Base-by-base conservation (phyloP, 176 grass and related monocot genomes). In the Raddia distichophylla region DNA sequence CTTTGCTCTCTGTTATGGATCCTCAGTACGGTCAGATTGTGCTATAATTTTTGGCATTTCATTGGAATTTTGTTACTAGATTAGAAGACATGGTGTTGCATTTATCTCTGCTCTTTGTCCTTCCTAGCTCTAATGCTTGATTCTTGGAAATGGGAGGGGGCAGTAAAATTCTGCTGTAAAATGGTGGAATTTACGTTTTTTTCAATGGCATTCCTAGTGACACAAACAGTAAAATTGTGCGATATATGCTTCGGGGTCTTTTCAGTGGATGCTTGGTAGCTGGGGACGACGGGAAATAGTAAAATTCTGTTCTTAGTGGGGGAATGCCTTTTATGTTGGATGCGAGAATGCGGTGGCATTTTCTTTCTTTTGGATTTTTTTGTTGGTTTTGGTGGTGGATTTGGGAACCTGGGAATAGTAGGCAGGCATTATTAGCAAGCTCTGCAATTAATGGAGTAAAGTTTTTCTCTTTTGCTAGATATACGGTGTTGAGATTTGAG, bases 361-460 rank as follows among this genome's bases (percentile, higher is more conserved):
- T 78, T 74, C 52, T 78, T 73, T 78, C 60, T 78, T 52, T 64
- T 67, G 32, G 60, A 68, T 53, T 45, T 78, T 61, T 64, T 71
- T 85, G 27, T 48, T 81, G 44, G 50, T 86, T 65, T 86, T 32
- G 8, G 73, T 32, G 8, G 73, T 86, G 83, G 83, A 90, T 59
- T 67, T 67, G 60, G 60, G 83, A 82, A 78, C 83, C 83, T 78
- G 47, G 60, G 60, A 90, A 90, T 73, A 67, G 53, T 60, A 18
- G 54, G 14, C 60, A 67, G 54, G 18, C 60, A 67, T 13, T 48
- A 50, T 52, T 66, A 48, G 49, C 77, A 66, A 55, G 9, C 46
- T 73, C 71, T 74, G 79, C 67, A 52, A 61, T 67, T 49, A 71
- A 75, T 76, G 47, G 10, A 42, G 37, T 53, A 64, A 70, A 54